These are phyloP conservation scores for Cladosporium sp. DNA, from an alignment of 2,329 filamentous ascomycete genomes.

Conservation along the genomic window DNA sequence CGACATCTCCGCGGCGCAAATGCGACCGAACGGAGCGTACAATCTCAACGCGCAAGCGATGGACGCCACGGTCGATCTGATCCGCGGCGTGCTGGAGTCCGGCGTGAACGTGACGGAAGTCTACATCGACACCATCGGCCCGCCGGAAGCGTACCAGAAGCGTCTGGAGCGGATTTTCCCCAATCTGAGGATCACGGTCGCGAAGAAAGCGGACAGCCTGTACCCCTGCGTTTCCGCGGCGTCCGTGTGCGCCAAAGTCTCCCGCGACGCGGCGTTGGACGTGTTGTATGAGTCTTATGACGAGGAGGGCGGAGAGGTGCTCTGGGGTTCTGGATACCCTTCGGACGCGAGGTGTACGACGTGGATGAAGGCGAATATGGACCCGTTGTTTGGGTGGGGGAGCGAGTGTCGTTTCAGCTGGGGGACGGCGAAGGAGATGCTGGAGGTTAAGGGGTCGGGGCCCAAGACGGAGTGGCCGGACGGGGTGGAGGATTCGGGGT, in stretches of 20 bases:
- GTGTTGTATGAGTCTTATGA: constrained; percentile 60
- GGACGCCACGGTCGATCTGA: constrained; percentile 82
- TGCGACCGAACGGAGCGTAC: constrained; percentile 60
- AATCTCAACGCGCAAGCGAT: constrained; percentile 96
- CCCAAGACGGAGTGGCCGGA: constrained; percentile 76
- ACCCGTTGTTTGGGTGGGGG: constrained; percentile 93
- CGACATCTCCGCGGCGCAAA: constrained; percentile 76
- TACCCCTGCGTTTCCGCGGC: constrained; percentile 92
- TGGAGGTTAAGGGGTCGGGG: constrained; percentile 68
- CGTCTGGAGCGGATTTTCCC: constrained; percentile 83
- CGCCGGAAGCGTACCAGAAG: constrained; percentile 74
- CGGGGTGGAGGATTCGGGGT: constrained; percentile 61
- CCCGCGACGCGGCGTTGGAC: constrained; percentile 83
- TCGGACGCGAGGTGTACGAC: constrained; percentile 73
- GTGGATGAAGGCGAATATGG: constrained; percentile 84
- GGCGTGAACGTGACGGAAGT: constrained; percentile 84
- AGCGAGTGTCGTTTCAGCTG: constrained; percentile 90
- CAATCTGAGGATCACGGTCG: constrained; percentile 48
- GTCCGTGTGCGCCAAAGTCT: constrained; percentile 93
- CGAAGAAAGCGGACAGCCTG: constrained; percentile 78
- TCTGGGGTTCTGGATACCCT: constrained; percentile 91
- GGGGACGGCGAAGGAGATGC: constrained; percentile 89
- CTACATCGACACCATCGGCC: constrained; percentile 92
- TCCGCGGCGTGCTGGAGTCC: constrained; percentile 67
- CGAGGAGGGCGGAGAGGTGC: constrained; percentile 28